Evolutionary conservation across 768 basidiomycete genomes (phyloP), one percentile per base, ranked within the genome.

Genomic region (Hypholoma fasciculare): DNA sequence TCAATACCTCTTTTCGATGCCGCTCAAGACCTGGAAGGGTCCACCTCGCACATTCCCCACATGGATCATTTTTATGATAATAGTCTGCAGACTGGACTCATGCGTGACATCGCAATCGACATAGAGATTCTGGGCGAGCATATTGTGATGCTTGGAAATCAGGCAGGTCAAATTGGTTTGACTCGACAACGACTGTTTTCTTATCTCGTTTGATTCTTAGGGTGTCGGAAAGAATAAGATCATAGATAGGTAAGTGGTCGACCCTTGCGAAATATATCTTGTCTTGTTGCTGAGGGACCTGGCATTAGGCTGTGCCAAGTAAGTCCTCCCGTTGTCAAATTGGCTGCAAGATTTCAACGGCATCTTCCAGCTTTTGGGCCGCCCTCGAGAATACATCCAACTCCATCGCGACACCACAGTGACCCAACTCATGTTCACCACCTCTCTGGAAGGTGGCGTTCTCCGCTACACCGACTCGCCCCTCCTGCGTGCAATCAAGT

Each of bases 21-120:
- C 16, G 58, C 70, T 2, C 71, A 80, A 58, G 86, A 89, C 62
- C 73, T 75, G 4, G 80, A 81, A 38, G 86, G 87, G 13, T 78
- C 74, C 11, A 77, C 77, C 1, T 84, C 84, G 2, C 80, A 83
- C 69, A 78, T 89, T 1, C 87, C 87, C 14, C 78, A 86, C 61
- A 87, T 87, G 85, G 84, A 85, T 54, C 81, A 86, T 61, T 89
- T 87, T 68, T 87, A 87, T 62, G 83, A 89, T 60, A 89, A 89
- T 61, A 85, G 84, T 59, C 65, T 87, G 54, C 87, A 89, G 68
- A 85, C 84, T 4, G 84, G 83, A 9, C 68, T 86, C 43, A 87
- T 89, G 86, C 76, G 82, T 5, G 86, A 87, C 60, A 70, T 87
- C 36, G 87, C 83, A 0, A 76, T 86, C 20, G 87, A 89, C 63